Conservation (phyloP, 805 yeast species). For the Cyberlindnera samutprakarnensis region DNA sequence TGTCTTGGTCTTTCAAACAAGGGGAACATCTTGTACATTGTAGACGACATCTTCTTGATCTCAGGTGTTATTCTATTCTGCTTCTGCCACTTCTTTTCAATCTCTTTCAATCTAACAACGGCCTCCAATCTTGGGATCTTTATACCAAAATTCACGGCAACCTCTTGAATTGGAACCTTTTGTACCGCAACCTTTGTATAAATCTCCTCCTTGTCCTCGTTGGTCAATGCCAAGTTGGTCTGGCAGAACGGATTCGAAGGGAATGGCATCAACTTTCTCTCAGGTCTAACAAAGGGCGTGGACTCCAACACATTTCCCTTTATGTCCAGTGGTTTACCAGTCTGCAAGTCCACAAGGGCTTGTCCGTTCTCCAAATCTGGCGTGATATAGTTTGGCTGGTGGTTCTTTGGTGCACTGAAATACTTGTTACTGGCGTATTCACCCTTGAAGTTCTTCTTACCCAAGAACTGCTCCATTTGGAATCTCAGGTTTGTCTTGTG, state of each 20-base stretch:
- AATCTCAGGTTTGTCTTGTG: conserved; percentile 50
- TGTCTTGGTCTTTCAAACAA: conserved; percentile 40
- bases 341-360: conserved; percentile 26
- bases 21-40: conserved; percentile 80
- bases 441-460: conserved; percentile 79
- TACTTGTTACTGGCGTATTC: conserved; percentile 74
- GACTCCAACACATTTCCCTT: conserved; percentile 12
- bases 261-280: conserved; percentile 59
- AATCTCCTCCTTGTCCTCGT: conserved; percentile 52
- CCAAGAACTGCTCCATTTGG: conserved; percentile 67
- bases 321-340: conserved; percentile 24
- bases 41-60: conserved; percentile 46
- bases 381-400: conserved; percentile 64
- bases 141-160: conserved; percentile 72
- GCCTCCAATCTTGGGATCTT: conserved; percentile 88
- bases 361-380: conserved; percentile 41
- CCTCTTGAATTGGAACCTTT: conserved; percentile 55
- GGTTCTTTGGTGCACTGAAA: conserved; percentile 57
- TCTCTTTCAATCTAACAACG: conserved; percentile 54
- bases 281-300: conserved; percentile 4
- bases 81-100: conserved; percentile 56
- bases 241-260: conserved; percentile 65
- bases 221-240: conserved; percentile 56
- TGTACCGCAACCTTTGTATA: conserved; percentile 46
- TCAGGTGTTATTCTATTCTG: conserved; percentile 48